Evolutionary conservation across 768 basidiomycete genomes (phyloP).

Genomic region (Dendrothele bispora): DNA sequence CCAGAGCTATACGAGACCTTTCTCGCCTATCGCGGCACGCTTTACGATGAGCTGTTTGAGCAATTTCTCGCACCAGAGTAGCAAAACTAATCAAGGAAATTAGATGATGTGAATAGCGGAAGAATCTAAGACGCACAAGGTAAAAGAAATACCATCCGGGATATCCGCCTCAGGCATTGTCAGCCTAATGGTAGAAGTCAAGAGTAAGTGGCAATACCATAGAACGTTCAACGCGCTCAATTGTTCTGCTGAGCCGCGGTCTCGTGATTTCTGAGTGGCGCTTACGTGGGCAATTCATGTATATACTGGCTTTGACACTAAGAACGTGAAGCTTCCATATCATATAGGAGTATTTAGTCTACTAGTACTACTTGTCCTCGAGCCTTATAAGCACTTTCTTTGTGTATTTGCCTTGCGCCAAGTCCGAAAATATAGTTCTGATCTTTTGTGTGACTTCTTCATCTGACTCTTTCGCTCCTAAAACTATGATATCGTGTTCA

Average conservation of each 20-base stretch:
- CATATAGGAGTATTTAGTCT: too few species aligned
- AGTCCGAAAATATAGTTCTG: conserved; percentile 44
- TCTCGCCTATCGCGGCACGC: conserved; percentile 19
- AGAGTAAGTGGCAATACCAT: too few species aligned
- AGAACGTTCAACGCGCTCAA: too few species aligned
- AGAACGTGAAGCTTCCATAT: too few species aligned
- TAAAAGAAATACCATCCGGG: conserved; percentile 33
- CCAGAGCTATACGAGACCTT: conserved; percentile 30
- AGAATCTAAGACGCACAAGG: conserved; percentile 35
- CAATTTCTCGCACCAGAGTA: conserved; percentile 49
- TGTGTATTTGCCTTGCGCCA: conserved; percentile 36
- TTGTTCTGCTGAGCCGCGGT: too few species aligned
- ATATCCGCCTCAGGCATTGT: background rate
- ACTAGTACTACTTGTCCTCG: too few species aligned
- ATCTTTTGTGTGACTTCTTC: conserved; percentile 44
- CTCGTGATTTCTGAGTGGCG: too few species aligned
- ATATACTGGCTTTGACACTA: too few species aligned
- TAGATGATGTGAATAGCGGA: conserved; percentile 4
- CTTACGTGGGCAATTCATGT: too few species aligned
- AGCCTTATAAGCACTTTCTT: conserved; percentile 45
- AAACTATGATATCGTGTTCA: conserved; percentile 64
- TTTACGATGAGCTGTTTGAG: conserved; percentile 20
- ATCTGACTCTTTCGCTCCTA: conserved; percentile 39
- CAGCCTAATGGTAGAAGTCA: too few species aligned
- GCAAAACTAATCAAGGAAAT: conserved; percentile 37